Conservation (phyloP, 2,329 filamentous ascomycete genomes). For the Colletotrichum sojae region DNA sequence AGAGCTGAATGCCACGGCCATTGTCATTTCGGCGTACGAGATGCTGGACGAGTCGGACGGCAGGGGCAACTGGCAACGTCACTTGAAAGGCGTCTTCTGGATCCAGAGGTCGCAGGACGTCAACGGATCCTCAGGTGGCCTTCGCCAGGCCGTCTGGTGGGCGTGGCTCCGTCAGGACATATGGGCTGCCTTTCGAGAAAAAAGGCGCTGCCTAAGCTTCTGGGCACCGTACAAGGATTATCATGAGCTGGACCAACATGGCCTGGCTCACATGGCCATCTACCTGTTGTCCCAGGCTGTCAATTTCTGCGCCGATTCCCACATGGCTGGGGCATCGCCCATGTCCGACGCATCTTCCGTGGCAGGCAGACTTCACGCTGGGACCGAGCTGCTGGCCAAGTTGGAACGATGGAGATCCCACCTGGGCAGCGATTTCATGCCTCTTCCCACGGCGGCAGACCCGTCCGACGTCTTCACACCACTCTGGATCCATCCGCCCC, state of each 20-base stretch:
- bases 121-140: constrained; percentile 69
- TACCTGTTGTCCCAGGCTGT: constrained; percentile 71
- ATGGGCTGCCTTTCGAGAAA: constrained; percentile 74
- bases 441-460: constrained; percentile 52
- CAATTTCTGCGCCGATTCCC: constrained; percentile 68
- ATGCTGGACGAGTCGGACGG: constrained; percentile 74
- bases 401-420: constrained; percentile 51
- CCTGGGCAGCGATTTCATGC: constrained; percentile 55
- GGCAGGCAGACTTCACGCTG: constrained; percentile 36
- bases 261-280: constrained; percentile 66
- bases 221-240: constrained; percentile 68
- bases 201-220: constrained; percentile 68
- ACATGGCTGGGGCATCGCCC: constrained; percentile 21
- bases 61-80: constrained; percentile 70
- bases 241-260: constrained; percentile 63
- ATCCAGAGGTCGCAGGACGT: constrained; percentile 75
- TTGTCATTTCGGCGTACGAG: constrained; percentile 75
- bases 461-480: constrained; percentile 55
- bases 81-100: constrained; percentile 76
- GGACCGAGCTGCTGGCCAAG: constrained; percentile 45
- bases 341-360: constrained; percentile 30
- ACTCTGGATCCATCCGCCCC: constrained; percentile 64
- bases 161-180: constrained; percentile 76
- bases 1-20: constrained; percentile 71
- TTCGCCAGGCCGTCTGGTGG: constrained; percentile 75